Evolutionary conservation across 1,284 basidiomycete species (phyloP).

Genomic region (Cutaneotrichosporon sp.): DNA sequence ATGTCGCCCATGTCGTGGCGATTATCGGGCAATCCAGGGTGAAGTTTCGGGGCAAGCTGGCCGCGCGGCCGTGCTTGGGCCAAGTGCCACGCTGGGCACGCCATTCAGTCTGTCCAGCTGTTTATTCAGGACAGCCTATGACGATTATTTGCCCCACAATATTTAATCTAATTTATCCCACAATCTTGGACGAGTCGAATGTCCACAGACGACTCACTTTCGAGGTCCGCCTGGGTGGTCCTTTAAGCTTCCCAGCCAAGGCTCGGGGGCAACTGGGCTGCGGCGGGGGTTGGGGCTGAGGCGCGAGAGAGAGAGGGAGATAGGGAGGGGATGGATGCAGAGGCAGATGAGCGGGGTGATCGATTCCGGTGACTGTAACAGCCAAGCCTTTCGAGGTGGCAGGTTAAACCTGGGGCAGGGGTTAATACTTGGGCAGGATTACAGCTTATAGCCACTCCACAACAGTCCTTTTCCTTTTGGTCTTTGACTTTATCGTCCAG

Average conservation of each 20-base stretch:
- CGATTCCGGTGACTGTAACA: neutral
- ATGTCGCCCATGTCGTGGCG: neutral
- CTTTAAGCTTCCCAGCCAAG: no score
- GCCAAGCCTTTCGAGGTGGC: no score
- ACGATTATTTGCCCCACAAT: neutral
- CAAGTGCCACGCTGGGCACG: neutral
- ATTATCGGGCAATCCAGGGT: no score
- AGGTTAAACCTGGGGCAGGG: no score
- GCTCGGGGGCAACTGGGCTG: neutral
- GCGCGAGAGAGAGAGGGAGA: no score
- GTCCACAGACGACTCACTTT: neutral
- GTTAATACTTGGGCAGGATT: neutral
- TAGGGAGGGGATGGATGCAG: no score
- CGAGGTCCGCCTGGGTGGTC: neutral
- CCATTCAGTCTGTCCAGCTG: no score
- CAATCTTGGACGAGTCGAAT: neutral
- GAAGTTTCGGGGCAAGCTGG: no score
- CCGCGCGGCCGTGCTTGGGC: no score
- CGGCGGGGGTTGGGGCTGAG: neutral
- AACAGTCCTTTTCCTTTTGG: constrained; percentile 2
- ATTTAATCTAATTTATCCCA: constrained; percentile 4
- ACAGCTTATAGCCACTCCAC: neutral
- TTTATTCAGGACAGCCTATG: neutral
- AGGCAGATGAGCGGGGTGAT: no score
- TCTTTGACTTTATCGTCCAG: constrained; percentile 20